Conservation (phyloP, 306 rosid species). For the Trichosanthes cucumerina region DNA sequence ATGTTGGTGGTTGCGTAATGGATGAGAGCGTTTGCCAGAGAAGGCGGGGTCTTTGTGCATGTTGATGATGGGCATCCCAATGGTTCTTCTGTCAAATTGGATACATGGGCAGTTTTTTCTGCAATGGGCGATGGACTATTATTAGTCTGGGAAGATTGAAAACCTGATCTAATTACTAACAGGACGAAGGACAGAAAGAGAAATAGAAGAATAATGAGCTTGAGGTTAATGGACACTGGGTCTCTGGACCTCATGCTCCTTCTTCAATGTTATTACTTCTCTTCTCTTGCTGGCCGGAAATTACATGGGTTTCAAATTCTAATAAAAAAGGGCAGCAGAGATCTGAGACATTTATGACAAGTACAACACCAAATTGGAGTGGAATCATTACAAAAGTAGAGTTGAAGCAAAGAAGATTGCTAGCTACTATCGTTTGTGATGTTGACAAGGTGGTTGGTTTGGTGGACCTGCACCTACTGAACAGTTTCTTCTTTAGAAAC, state of each 20-base stretch:
- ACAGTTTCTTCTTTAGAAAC: neutral
- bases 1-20: slow-evolving; percentile 73
- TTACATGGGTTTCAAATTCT: neutral
- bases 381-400: neutral
- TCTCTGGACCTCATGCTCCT: slow-evolving; percentile 30
- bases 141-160: slow-evolving; percentile 28
- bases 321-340: neutral
- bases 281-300: too few relatives aligned
- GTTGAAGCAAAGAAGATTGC: slow-evolving; percentile 16
- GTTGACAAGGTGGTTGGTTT: neutral
- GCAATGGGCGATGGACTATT: slow-evolving; percentile 11
- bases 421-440: neutral
- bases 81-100: slow-evolving; percentile 22
- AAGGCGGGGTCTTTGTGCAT: slow-evolving; percentile 59
- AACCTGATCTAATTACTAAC: slow-evolving; percentile 34
- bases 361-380: neutral
- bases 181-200: slow-evolving; percentile 30
- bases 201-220: slow-evolving; percentile 33
- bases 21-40: slow-evolving; percentile 60
- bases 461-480: slow-evolving; percentile 13
- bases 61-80: neutral
- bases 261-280: neutral
- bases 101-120: slow-evolving; percentile 15
- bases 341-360: neutral
- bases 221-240: slow-evolving; percentile 32